phyloP scores from a whole-genome alignment of 2,329 filamentous ascomycete species.

The Fusarium sp. region DNA sequence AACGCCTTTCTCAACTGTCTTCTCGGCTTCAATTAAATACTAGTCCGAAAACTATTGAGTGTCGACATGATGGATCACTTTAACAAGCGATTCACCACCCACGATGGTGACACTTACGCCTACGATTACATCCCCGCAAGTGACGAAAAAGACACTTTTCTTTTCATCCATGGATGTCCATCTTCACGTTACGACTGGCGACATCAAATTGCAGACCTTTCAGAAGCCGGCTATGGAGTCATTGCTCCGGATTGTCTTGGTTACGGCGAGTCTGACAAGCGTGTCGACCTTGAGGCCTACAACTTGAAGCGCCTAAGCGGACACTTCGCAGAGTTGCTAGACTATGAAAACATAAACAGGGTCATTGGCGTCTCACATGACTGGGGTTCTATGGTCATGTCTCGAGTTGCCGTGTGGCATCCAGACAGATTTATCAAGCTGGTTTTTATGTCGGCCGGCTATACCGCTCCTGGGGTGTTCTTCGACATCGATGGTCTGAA shows the following conservation, averaged over 20 bases:
- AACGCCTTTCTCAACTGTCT: too few species aligned
- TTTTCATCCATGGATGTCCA: conserved; percentile 42
- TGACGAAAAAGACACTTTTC: conserved; percentile 19
- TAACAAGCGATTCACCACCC: conserved; percentile 4
- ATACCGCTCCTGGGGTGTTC: conserved; percentile 20
- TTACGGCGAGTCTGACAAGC: conserved; percentile 40
- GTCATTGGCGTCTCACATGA: conserved; percentile 39
- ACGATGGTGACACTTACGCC: conserved; percentile 11
- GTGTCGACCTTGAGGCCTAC: conserved; percentile 26
- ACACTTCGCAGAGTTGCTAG: conserved; percentile 32
- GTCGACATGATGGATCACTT: conserved; percentile 5
- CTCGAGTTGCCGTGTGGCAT: conserved; percentile 30
- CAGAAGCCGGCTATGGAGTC: conserved; percentile 32
- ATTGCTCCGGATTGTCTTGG: conserved; percentile 41
- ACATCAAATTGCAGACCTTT: conserved; percentile 29
- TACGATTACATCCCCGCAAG: conserved; percentile 26
- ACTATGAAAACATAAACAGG: conserved; percentile 19
- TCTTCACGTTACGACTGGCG: conserved; percentile 38
- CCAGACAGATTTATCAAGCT: conserved; percentile 21
- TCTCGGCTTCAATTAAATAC: too few species aligned
- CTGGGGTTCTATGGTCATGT: conserved; percentile 34
- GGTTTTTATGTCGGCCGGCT: conserved; percentile 20
- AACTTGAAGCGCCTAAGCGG: conserved; percentile 19
- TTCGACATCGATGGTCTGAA: conserved; percentile 36
- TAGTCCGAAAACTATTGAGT: too few species aligned